Evolutionary conservation across 345 rosid genomes (phyloP), one percentile per base, ranked within the genome.

Genomic region (Arabidopsis suecica): DNA sequence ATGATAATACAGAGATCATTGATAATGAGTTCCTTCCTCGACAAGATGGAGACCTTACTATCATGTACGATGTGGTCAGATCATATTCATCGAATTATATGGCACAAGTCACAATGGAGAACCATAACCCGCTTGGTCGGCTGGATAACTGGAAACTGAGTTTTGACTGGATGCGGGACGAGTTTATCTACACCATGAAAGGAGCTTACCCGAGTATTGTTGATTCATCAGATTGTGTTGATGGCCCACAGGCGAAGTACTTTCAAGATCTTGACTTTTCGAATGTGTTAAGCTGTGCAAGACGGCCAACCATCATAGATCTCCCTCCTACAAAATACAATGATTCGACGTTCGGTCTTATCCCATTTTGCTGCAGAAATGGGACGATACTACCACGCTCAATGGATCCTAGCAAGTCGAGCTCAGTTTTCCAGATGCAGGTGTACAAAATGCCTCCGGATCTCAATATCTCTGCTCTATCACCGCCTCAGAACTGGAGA

Each of bases 371-470:
- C 74, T 95, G 99, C 78, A 80, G 93, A 53, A 90, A 92, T 47
- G 99, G 99, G 23, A 89, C 91, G 5, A 87, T 95, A 74, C 80
- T 95, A 71, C 93, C 99, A 8, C 87, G 83, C 33, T 71, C 73
- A 10, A 90, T 95, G 90, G 96, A 92, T 61, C 90, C 96, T 3
- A 92, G 92, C 87, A 89, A 84, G 84, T 90, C 97, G 0, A 78
- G 36, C 38, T 92, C 99, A 13, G 86, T 71, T 71, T 95, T 95
- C 76, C 91, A 89, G 81, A 77, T 95, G 87, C 91, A 92, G 74
- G 99, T 95, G 37, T 90, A 25, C 81, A 95, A 95, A 78, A 92
- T 95, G 97, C 96, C 95, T 16, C 99, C 99, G 2, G 81, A 86
- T 83, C 78, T 89, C 25, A 95, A 92, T 74, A 82, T 89, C 28